Evolutionary conservation across 169 alveolate species (phyloP).

Genomic region (Cyclospora cayetanensis): DNA sequence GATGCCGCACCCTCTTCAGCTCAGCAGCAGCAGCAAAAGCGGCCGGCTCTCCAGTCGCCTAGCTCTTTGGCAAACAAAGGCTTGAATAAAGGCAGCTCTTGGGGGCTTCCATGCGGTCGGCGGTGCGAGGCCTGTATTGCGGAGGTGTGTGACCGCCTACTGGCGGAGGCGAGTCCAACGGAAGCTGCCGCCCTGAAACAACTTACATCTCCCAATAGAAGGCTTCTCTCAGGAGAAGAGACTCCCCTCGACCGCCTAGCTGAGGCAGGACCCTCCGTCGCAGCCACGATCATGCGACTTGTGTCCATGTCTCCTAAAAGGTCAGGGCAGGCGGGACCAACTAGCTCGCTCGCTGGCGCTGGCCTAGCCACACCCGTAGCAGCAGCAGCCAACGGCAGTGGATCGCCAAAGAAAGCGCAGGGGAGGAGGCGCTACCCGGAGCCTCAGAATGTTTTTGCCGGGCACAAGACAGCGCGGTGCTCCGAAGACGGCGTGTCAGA

Average conservation of each 20-base stretch:
- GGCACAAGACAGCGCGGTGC: too few relatives aligned
- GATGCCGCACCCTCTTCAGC: neutral
- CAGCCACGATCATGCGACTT: neutral
- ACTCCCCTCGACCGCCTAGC: neutral
- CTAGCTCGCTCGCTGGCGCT: too few relatives aligned
- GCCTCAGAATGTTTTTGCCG: too few relatives aligned
- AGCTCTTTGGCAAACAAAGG: neutral
- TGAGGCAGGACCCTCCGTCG: neutral
- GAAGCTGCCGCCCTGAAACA: neutral
- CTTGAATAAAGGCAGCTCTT: neutral
- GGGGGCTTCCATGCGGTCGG: neutral
- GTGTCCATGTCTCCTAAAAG: too few relatives aligned
- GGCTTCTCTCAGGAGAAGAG: neutral
- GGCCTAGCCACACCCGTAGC: too few relatives aligned
- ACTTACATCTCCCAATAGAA: neutral
- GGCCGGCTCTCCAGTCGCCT: neutral
- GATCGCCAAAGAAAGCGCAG: too few relatives aligned
- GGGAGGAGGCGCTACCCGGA: too few relatives aligned
- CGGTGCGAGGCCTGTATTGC: slow-evolving; percentile 40
- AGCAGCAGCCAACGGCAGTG: too few relatives aligned
- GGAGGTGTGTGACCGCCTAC: neutral
- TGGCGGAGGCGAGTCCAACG: neutral
- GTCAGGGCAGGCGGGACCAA: too few relatives aligned
- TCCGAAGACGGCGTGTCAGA: too few relatives aligned
- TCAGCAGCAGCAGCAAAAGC: neutral